Base-by-base conservation (phyloP, 805 yeast genomes). In the Komagataella pastoris region DNA sequence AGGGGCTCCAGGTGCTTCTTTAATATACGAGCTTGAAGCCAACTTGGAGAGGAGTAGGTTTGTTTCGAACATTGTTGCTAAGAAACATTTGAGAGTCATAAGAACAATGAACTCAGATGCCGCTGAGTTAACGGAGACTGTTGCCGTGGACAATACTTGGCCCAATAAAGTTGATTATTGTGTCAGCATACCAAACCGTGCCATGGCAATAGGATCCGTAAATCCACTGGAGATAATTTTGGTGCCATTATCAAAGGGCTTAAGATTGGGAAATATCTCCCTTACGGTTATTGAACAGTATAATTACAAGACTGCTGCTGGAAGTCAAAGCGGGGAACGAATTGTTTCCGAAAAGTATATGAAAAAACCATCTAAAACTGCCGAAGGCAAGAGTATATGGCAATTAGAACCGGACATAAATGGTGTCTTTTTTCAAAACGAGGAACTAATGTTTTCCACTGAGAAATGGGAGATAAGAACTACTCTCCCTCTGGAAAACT, bases 111-210 rank as follows among this genome's bases (percentile, higher is more conserved):
- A 96, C 1, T 78, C 95, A 0, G 98, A 91, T 64, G 77, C 95
- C 1, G 77, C 86, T 3, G 98, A 93, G 59, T 71, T 89, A 21
- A 76, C 95, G 0, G 97, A 91, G 65, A 88, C 98, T 0, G 86
- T 90, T 58, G 87, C 95, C 0, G 95, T 91, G 36, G 96, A 89
- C 61, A 91, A 91, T 63, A 83, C 90, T 1, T 91, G 98, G 98
- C 97, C 98, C 2, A 72, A 81, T 48, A 93, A 93, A 63, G 88
- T 91, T 36, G 97, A 91, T 61, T 91, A 91, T 64, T 77, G 88
- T 2, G 80, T 93, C 54, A 84, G 87, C 51, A 81, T 87, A 5
- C 97, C 98, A 0, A 74, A 88, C 23, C 83, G 87, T 60, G 96
- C 97, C 0, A 77, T 88, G 21, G 95, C 98, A 0, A 82, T 93